Evolutionary conservation across 225 moss, liverwort and hornwort species (phyloP).

Genomic region (Neckera pumila): DNA sequence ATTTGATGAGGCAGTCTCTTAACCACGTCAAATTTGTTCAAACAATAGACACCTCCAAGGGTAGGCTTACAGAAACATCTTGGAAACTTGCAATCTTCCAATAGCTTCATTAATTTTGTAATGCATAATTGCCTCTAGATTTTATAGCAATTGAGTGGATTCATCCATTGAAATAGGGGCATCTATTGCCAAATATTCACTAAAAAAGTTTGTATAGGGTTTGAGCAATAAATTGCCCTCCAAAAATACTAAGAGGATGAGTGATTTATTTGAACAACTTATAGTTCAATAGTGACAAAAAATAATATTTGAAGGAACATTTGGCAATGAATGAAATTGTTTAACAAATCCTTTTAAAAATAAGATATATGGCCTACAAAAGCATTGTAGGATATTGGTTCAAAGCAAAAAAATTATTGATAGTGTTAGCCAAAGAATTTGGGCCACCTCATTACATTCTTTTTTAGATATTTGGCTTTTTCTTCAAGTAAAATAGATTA

Average conservation of each 20-base stretch:
- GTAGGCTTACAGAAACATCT: too few relatives aligned
- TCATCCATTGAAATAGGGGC: neutral
- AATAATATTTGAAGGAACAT: too few relatives aligned
- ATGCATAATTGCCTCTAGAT: too few relatives aligned
- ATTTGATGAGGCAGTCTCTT: too few relatives aligned
- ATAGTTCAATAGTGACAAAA: neutral
- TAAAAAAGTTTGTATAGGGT: too few relatives aligned
- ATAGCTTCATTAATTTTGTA: too few relatives aligned
- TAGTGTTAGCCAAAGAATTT: accelerated
- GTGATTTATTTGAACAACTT: neutral
- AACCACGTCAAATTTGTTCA: too few relatives aligned
- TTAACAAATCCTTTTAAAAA: too few relatives aligned
- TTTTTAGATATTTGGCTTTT: neutral
- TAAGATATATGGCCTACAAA: neutral
- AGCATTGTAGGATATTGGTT: neutral
- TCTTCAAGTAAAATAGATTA: too few relatives aligned
- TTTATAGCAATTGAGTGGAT: neutral
- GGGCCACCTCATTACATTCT: neutral
- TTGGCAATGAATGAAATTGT: accelerated
- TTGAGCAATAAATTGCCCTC: accelerated
- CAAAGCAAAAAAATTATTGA: accelerated
- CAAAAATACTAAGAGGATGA: accelerated
- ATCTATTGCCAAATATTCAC: neutral
- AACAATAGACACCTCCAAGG: too few relatives aligned
- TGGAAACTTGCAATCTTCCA: accelerated